These are phyloP conservation scores for Paraphoma sp. DNA, from an alignment of 2,329 filamentous ascomycete species.

Conservation along the genomic window DNA sequence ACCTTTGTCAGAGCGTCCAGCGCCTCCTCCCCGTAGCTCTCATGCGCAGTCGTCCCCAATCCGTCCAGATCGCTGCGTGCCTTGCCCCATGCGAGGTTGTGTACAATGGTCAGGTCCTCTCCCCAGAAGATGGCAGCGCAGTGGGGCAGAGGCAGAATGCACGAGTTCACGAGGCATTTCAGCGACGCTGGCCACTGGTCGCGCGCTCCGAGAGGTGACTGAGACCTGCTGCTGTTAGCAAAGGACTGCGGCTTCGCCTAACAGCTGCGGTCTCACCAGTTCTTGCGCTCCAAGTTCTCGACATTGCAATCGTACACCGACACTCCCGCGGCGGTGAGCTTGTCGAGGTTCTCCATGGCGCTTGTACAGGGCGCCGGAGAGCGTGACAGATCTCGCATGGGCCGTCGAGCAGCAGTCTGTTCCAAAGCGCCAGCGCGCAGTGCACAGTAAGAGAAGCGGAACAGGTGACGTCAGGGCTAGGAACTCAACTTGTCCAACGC, in stretches of 20 bases:
- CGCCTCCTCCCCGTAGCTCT: conserved; percentile 42
- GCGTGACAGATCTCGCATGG: neutral
- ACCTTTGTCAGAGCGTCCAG: conserved; percentile 43
- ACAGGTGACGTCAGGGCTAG: conserved; percentile 4
- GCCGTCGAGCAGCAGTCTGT: neutral
- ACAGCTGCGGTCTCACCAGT: conserved; percentile 28
- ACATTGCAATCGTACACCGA: conserved; percentile 40
- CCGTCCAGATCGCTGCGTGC: conserved; percentile 39
- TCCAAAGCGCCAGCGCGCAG: neutral
- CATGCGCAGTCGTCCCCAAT: conserved; percentile 44
- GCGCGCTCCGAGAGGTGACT: conserved; percentile 40
- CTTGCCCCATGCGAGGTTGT: conserved; percentile 52
- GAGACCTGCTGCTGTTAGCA: conserved; percentile 25
- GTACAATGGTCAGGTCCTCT: conserved; percentile 44
- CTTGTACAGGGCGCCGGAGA: conserved; percentile 1
- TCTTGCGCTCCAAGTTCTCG: conserved; percentile 33
- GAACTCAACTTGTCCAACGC: neutral
- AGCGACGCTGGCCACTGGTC: conserved; percentile 45
- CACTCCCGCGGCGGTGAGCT: conserved; percentile 36
- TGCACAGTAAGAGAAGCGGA: neutral
- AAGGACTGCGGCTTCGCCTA: neutral
- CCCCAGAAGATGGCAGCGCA: conserved; percentile 54
- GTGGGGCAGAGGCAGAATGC: conserved; percentile 50
- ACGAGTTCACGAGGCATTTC: conserved; percentile 40
- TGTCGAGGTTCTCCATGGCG: conserved; percentile 42